These are phyloP conservation scores for Candida verbasci DNA, from an alignment of 805 yeast genomes.

Conservation along the genomic window DNA sequence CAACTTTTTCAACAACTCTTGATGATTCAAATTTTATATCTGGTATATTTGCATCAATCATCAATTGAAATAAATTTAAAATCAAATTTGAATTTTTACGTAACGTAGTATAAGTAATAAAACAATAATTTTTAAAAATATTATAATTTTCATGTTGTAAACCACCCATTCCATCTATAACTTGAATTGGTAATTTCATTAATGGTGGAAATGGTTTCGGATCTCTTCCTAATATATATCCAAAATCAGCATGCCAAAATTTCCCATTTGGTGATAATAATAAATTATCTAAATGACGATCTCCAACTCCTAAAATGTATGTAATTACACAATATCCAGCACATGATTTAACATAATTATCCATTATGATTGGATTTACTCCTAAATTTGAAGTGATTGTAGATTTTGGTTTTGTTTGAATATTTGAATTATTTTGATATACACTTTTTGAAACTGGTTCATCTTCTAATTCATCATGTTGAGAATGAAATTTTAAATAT, in stretches of 20 bases:
- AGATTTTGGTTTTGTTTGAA: conserved; percentile 21
- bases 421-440: conserved; percentile 11
- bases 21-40: conserved; percentile 81
- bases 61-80: conserved; percentile 83
- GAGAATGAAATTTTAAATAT: conserved; percentile 58
- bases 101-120: conserved; percentile 86
- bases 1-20: conserved; percentile 84
- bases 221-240: conserved; percentile 92
- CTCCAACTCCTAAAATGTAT: conserved; percentile 93
- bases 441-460: conserved; percentile 25
- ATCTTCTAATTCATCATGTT: conserved; percentile 16
- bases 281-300: conserved; percentile 89
- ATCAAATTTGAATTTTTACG: conserved; percentile 88
- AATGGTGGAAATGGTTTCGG: conserved; percentile 99
- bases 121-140: conserved; percentile 87
- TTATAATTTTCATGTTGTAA: conserved; percentile 78
- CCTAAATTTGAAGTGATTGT: conserved; percentile 38
- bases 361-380: conserved; percentile 71
- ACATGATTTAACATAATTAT: conserved; percentile 88
- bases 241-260: conserved; percentile 97
- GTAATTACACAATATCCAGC: conserved; percentile 98
- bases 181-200: conserved; percentile 95
- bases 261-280: conserved; percentile 74
- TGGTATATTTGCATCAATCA: conserved; percentile 92
- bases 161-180: conserved; percentile 98